Base-by-base conservation (phyloP, 495 filamentous ascomycete genomes). In the Lichenothelia convexa region DNA sequence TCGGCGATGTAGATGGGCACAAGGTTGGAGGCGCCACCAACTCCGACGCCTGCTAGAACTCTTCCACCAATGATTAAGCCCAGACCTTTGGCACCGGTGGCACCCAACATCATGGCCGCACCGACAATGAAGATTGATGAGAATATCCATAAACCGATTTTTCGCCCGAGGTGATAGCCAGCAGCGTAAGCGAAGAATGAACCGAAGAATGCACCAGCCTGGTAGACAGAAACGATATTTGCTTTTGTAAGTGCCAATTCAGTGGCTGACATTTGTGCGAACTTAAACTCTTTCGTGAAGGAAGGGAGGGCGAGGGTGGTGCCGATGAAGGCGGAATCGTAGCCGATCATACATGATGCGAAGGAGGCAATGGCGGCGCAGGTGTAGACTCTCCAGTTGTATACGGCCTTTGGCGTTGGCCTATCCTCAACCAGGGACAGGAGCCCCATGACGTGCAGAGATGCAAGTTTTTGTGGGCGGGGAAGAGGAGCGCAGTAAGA, bases 371-470 rank as follows among this genome's bases (percentile, higher is more conserved):
- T 59, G 19, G 60, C 55, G 4, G 74, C 72, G 31, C 64, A 69
- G 16, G 58, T 50, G 44, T 77, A 82, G 31, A 82, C 65, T 24
- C 73, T 60, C 75, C 75, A 82, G 59, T 82, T 82, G 66, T 80
- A 82, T 45, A 82, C 77, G 30, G 62, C 58, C 38, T 41, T 55
- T 1, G 73, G 73, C 46, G 75, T 76, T 20, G 72, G 70, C 50
- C 70, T 53, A 48, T 80, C 74, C 53, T 80, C 73, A 35, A 69
- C 64, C 32, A 75, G 54, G 16, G 58, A 55, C 40, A 76, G 60
- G 44, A 75, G 45, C 36, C 65, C 67, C 71, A 77, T 75, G 30
- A 44, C 64, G 52, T 35, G 32, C 34, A 45, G n/a, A n/a, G n/a
- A n/a, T n/a, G n/a, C n/a, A n/a, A n/a, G n/a, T n/a, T n/a, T n/a